Evolutionary conservation across 441 rosid species (phyloP).

Genomic region (Erysimum pusillum): DNA sequence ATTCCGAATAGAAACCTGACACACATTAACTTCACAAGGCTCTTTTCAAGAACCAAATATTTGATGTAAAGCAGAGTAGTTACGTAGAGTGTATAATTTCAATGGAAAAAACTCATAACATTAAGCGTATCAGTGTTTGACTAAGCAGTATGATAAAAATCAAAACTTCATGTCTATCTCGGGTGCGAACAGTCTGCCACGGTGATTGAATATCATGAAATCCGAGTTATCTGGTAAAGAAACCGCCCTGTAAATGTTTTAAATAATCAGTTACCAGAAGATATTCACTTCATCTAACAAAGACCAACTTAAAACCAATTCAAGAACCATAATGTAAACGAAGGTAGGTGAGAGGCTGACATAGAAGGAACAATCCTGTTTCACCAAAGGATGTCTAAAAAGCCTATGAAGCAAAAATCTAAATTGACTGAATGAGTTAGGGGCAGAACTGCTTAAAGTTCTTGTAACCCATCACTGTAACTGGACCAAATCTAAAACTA

Average conservation of each 20-base stretch:
- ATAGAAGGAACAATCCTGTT: neutral
- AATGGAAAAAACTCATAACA: conserved; percentile 23
- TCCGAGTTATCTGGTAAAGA: conserved; percentile 80
- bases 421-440: neutral
- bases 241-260: conserved; percentile 68
- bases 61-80: conserved; percentile 18
- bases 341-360: conserved; percentile 22
- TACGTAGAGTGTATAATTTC: neutral
- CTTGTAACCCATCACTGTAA: neutral
- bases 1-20: neutral
- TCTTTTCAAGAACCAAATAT: neutral
- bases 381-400: neutral
- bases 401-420: neutral
- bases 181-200: conserved; percentile 69
- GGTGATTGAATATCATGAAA: conserved; percentile 93
- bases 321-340: neutral
- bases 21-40: neutral
- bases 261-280: conserved; percentile 8
- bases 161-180: conserved; percentile 63
- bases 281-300: neutral
- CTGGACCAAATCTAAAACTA: too few species aligned
- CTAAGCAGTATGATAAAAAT: conserved; percentile 15
- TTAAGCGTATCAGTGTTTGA: conserved; percentile 10
- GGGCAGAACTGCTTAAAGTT: neutral
- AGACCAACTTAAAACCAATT: neutral